phyloP scores from a whole-genome alignment of 73 alveolate species.

The Stentor coeruleus region DNA sequence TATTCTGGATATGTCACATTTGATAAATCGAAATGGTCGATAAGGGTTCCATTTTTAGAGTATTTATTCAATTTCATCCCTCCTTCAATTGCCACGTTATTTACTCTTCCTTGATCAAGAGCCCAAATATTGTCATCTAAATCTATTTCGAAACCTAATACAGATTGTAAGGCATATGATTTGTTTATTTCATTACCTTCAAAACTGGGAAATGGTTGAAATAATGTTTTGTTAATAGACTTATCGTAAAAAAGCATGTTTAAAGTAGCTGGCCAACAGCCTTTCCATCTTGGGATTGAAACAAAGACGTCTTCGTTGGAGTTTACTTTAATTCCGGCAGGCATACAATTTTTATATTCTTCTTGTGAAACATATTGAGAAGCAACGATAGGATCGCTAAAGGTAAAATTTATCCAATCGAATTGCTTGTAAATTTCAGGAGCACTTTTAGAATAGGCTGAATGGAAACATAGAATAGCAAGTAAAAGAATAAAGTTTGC shows the following conservation, averaged over 20 bases:
- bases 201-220: constrained; percentile 58
- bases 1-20: constrained; percentile 31
- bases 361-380: background rate
- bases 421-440: background rate
- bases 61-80: background rate
- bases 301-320: constrained; percentile 47
- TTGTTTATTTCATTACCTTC: constrained; percentile 36
- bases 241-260: background rate
- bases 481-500: no score
- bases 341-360: constrained; percentile 43
- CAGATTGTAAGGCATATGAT: constrained; percentile 38
- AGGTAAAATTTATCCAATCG: constrained; percentile 28
- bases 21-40: constrained; percentile 29
- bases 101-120: constrained; percentile 60
- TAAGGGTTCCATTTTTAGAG: constrained; percentile 9
- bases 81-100: constrained; percentile 23
- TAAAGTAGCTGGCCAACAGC: constrained; percentile 39
- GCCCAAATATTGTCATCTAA: constrained; percentile 45
- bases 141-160: constrained; percentile 63
- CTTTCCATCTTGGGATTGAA: constrained; percentile 62
- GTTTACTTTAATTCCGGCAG: constrained; percentile 61
- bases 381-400: background rate
- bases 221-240: background rate
- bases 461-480: no score
- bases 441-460: no score